Evolutionary conservation across 768 basidiomycete genomes (phyloP).

Genomic region (Lactifluus echinatus): DNA sequence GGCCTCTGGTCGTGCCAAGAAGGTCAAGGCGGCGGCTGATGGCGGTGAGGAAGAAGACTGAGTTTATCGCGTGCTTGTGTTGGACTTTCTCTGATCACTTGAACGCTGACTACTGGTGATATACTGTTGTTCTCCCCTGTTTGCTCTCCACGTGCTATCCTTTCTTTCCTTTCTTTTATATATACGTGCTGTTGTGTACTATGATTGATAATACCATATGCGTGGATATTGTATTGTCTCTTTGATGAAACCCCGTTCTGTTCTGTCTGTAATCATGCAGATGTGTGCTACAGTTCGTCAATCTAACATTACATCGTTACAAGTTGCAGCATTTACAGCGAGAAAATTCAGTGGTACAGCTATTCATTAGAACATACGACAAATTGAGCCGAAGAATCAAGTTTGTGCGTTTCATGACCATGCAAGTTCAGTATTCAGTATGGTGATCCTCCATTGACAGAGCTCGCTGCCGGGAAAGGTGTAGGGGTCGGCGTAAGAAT

Average conservation of each 20-base stretch:
- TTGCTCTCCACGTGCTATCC: conserved; percentile 12
- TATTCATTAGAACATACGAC: background rate
- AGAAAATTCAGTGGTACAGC: background rate
- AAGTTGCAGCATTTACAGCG: background rate
- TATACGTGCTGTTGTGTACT: conserved; percentile 6
- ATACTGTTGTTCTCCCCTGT: background rate
- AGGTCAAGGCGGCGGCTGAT: background rate
- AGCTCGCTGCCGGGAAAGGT: background rate
- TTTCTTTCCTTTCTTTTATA: too few species aligned
- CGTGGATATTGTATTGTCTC: background rate
- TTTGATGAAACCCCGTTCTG: background rate
- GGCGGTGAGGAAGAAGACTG: conserved; percentile 13
- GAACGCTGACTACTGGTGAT: background rate
- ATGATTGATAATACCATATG: conserved; percentile 16
- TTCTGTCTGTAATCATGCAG: background rate
- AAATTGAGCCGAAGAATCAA: background rate
- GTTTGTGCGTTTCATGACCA: background rate
- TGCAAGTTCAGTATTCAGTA: background rate
- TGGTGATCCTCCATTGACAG: background rate
- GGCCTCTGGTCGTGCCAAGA: conserved; percentile 12
- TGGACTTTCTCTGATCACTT: background rate
- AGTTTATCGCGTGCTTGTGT: background rate
- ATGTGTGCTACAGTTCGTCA: background rate
- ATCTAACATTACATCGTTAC: background rate
- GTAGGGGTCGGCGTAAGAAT: background rate